These are phyloP conservation scores for Pyrus hybrid DNA, from an alignment of 331 rosid genomes.

Conservation along the genomic window DNA sequence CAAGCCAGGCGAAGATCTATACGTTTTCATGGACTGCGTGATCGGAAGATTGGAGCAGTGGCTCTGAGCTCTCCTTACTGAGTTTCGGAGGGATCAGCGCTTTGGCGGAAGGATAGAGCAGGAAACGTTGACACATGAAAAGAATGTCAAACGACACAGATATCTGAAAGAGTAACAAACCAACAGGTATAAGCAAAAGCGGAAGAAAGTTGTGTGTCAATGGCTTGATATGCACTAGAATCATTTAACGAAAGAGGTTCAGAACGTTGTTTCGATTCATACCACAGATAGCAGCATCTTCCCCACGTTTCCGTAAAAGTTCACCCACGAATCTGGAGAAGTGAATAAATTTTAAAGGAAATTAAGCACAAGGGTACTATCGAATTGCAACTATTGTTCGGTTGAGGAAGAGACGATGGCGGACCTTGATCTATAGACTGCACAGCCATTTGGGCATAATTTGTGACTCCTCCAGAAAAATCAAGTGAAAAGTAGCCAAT, in stretches of 20 bases:
- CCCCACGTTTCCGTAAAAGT: slow-evolving; percentile 78
- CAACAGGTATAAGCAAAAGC: no score
- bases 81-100: slow-evolving; percentile 10
- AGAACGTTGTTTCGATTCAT: slow-evolving; percentile 6
- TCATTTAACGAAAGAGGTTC: no score
- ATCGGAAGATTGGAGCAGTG: slow-evolving; percentile 40
- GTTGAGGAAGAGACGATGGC: slow-evolving; percentile 8
- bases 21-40: slow-evolving; percentile 16
- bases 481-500: slow-evolving; percentile 73
- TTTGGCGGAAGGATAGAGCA: slow-evolving; percentile 43
- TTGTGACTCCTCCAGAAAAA: slow-evolving; percentile 63
- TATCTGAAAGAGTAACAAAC: slow-evolving; percentile 30
- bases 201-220: no score
- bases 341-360: no score
- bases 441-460: slow-evolving; percentile 68
- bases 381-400: not conserved
- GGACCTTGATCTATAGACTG: slow-evolving; percentile 82
- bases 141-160: slow-evolving; percentile 57
- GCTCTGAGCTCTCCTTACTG: slow-evolving; percentile 32
- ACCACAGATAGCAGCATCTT: slow-evolving; percentile 80
- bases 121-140: slow-evolving; percentile 71
- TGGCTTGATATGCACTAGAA: no score
- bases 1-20: not conserved
- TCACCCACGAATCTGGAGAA: slow-evolving; percentile 85
- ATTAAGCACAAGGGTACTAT: no score